These are phyloP conservation scores for Fusarium sp. DNA, from an alignment of 2,329 filamentous ascomycete genomes.

Conservation along the genomic window DNA sequence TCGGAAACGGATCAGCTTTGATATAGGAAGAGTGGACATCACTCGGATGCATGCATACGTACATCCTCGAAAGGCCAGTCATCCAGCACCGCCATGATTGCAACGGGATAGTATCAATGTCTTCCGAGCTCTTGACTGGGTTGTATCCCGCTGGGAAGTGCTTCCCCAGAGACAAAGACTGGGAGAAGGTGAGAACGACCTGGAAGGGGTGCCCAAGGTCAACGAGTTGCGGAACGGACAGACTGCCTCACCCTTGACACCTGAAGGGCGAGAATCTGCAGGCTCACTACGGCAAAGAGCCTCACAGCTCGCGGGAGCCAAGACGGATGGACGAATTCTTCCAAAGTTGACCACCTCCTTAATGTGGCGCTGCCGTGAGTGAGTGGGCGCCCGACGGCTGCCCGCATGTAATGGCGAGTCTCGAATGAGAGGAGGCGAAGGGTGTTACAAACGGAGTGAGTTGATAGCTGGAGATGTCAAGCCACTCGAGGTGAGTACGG, in stretches of 20 bases:
- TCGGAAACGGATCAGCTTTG: not conserved
- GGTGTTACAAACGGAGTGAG: not conserved
- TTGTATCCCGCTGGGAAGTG: not conserved
- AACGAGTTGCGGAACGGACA: not conserved
- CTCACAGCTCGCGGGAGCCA: not conserved
- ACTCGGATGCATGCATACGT: constrained; percentile 25
- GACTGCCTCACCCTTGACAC: not conserved
- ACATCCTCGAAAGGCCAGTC: constrained; percentile 65
- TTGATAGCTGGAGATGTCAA: constrained; percentile 2
- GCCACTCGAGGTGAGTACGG: not conserved
- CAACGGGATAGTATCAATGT: not conserved
- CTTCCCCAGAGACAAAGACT: not conserved
- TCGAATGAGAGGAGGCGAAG: not conserved
- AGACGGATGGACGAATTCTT: not conserved
- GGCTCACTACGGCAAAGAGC: not conserved
- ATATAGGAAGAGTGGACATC: not conserved
- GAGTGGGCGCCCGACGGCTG: constrained; percentile 12
- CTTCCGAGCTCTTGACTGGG: not conserved
- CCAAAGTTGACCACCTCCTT: not conserved
- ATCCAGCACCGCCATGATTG: constrained; percentile 57
- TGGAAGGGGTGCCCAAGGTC: not conserved
- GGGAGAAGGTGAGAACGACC: not conserved
- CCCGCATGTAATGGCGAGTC: constrained; percentile 19
- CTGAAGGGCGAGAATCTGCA: not conserved
- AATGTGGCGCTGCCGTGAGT: constrained; percentile 1